Conservation (phyloP, 2,329 filamentous ascomycete genomes). For the Epichloe brachyelytri region DNA sequence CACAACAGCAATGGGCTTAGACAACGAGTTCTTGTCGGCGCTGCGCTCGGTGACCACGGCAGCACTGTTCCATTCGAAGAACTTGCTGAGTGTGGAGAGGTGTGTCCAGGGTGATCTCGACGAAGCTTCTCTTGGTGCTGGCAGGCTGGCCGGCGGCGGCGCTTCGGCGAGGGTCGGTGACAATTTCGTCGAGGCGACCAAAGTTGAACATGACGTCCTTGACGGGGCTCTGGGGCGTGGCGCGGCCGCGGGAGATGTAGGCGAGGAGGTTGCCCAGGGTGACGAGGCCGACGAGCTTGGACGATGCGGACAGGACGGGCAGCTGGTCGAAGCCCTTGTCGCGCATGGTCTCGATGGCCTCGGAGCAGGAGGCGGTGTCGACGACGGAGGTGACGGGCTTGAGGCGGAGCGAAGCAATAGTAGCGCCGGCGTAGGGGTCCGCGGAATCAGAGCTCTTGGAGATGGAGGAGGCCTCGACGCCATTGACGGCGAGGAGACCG, state of each 20-base stretch:
- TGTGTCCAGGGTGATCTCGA: slow-evolving; percentile 89
- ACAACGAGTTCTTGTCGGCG: slow-evolving; percentile 39
- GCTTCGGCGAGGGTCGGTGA: slow-evolving; percentile 71
- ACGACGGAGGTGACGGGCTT: slow-evolving; percentile 87
- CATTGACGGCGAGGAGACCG: slow-evolving; percentile 60
- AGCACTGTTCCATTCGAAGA: slow-evolving; percentile 97
- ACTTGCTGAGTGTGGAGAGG: slow-evolving; percentile 74
- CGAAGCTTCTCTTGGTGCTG: slow-evolving; percentile 55
- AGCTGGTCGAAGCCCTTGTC: slow-evolving; percentile 98
- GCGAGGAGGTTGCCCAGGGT: slow-evolving; percentile 90
- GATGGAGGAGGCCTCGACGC: slow-evolving; percentile 34
- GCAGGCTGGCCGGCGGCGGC: slow-evolving; percentile 24
- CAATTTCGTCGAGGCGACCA: slow-evolving; percentile 69
- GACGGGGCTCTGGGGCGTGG: slow-evolving; percentile 59
- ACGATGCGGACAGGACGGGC: slow-evolving; percentile 63
- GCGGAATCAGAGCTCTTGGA: slow-evolving; percentile 26
- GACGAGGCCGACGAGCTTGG: slow-evolving; percentile 75
- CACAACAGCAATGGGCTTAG: slow-evolving; percentile 77
- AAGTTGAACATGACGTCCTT: slow-evolving; percentile 96
- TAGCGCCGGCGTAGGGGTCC: slow-evolving; percentile 66
- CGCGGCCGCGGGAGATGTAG: slow-evolving; percentile 75
- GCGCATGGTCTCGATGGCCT: slow-evolving; percentile 94
- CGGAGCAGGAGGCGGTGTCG: slow-evolving; percentile 57
- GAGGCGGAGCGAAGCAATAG: slow-evolving; percentile 68
- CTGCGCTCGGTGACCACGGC: slow-evolving; percentile 79